Conservation (phyloP, 192 early-diverging fungal species). For the Coemansia sp. region DNA sequence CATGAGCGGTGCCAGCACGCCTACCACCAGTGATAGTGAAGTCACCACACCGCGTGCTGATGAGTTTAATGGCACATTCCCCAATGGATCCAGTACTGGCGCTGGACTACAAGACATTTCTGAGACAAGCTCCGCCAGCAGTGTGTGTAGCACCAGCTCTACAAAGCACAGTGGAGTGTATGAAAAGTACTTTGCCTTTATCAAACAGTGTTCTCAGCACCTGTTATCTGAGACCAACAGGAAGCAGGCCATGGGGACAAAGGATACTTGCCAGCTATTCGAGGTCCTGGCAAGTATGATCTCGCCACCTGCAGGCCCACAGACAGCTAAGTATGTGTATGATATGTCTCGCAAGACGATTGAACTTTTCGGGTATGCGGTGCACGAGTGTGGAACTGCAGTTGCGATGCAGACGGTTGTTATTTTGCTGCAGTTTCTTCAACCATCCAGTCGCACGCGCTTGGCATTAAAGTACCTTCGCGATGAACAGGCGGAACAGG, state of each 20-base stretch:
- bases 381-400: conserved; percentile 15
- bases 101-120: neutral
- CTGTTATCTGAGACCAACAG: neutral
- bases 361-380: conserved; percentile 39
- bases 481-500: conserved; percentile 32
- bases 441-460: conserved; percentile 20
- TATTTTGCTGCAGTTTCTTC: conserved; percentile 28
- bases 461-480: conserved; percentile 31
- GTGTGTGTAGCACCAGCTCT: neutral
- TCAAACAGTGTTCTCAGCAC: conserved; percentile 23
- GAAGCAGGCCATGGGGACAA: neutral
- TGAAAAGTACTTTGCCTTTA: conserved; percentile 25
- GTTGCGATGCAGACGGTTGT: conserved; percentile 12
- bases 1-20: neutral
- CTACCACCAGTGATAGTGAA: neutral
- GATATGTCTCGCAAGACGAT: conserved; percentile 16
- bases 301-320: conserved; percentile 1
- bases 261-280: conserved; percentile 18
- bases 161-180: conserved; percentile 5
- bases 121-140: neutral
- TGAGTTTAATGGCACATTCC: neutral
- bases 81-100: no score
- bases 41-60: neutral
- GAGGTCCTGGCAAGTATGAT: conserved; percentile 19
- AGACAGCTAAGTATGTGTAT: conserved; percentile 5